These are phyloP conservation scores for Stereocaulon alpinum DNA, from an alignment of 495 filamentous ascomycete genomes.

Conservation along the genomic window DNA sequence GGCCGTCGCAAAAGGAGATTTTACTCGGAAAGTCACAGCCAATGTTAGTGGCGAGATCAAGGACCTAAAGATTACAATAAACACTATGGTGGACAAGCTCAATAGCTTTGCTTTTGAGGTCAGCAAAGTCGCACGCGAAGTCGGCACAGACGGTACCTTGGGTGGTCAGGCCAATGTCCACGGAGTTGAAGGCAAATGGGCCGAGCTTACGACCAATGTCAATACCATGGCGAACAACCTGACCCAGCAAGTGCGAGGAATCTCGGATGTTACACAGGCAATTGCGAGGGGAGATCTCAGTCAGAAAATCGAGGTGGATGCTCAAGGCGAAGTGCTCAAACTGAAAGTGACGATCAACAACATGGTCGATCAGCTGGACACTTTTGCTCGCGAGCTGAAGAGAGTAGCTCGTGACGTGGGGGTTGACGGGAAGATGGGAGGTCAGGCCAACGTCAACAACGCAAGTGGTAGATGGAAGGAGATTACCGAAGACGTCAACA, in stretches of 20 bases:
- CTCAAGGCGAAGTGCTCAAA: constrained; percentile 87
- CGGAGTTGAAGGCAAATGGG: constrained; percentile 98
- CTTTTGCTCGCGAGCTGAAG: constrained; percentile 95
- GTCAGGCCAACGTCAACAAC: constrained; percentile 89
- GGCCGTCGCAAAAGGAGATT: constrained; percentile 86
- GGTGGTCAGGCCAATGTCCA: constrained; percentile 95
- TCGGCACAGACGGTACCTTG: constrained; percentile 93
- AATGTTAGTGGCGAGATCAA: constrained; percentile 95
- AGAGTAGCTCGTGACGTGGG: constrained; percentile 94
- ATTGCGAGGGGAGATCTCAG: constrained; percentile 92
- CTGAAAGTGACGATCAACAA: constrained; percentile 98
- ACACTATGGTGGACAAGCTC: constrained; percentile 96
- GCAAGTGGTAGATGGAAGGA: constrained; percentile 96
- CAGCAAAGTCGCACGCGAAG: constrained; percentile 95
- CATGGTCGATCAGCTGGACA: constrained; percentile 94
- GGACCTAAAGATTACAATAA: constrained; percentile 93
- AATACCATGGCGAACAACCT: constrained; percentile 90
- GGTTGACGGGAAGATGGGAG: constrained; percentile 97
- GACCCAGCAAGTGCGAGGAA: constrained; percentile 88
- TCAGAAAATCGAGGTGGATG: constrained; percentile 91
- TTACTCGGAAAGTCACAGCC: constrained; percentile 92
- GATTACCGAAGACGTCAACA: constrained; percentile 96
- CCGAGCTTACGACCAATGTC: constrained; percentile 89
- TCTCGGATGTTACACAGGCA: constrained; percentile 93
- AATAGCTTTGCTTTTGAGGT: constrained; percentile 97